A percentile compares a stretch with the other conserved stretches of the same genome.
These are phyloP conservation scores for Coleophoma eucalyptorum DNA, from an alignment of 2,329 filamentous ascomycete genomes.

Conservation along the genomic window DNA sequence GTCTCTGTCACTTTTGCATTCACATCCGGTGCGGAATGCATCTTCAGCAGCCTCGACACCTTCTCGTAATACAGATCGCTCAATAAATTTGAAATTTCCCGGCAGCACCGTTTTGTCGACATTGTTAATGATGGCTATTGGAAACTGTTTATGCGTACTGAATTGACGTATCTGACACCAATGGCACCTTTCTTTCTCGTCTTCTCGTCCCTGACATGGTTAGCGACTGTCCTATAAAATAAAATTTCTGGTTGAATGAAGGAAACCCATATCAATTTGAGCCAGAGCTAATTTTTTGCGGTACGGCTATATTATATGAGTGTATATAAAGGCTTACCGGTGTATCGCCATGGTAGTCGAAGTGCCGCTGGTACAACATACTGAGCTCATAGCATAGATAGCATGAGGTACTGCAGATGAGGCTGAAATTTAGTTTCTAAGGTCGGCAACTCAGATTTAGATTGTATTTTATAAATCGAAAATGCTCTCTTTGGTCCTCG, in stretches of 20 bases:
- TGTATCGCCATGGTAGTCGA: not conserved
- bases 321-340: not conserved
- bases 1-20: constrained; percentile 54
- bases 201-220: not conserved
- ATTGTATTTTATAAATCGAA: too few species aligned
- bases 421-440: too few species aligned
- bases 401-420: too few species aligned
- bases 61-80: constrained; percentile 52
- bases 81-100: constrained; percentile 65
- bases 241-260: not conserved
- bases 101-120: constrained; percentile 54
- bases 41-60: constrained; percentile 57
- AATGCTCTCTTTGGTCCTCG: too few species aligned
- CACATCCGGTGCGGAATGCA: constrained; percentile 66
- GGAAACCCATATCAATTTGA: not conserved
- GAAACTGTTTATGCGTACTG: constrained; percentile 40
- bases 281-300: too few species aligned
- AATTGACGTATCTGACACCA: constrained; percentile 59
- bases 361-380: not conserved
- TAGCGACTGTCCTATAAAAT: not conserved
- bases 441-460: too few species aligned
- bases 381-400: too few species aligned
- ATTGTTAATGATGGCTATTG: constrained; percentile 62
- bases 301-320: too few species aligned
- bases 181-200: constrained; percentile 46